Evolutionary conservation across 129 eudicot genomes (phyloP), one percentile per base, ranked within the genome.

Genomic region (Arctium lappa): DNA sequence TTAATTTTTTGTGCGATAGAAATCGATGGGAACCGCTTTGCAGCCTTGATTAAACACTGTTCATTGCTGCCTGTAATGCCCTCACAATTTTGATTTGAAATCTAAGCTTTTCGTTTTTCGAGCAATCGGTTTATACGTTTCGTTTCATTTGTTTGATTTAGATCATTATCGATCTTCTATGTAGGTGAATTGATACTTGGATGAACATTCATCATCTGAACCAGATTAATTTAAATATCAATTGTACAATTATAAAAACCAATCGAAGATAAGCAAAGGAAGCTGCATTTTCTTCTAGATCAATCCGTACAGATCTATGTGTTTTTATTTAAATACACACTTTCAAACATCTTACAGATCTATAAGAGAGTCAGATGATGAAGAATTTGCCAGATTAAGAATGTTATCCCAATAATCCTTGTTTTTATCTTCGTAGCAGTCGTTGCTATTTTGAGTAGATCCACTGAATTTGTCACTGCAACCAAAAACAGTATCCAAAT

Each of bases 341-440:
- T 60, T 16, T 16, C 8, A 60, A 60, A 5, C 66, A 60, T n/a
- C 66, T 60, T 60, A 60, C 29, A 60, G 0, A 60, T 60, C 66
- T 16, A 60, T 86, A 27, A 88, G 88, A 30, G 91, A 84, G 88
- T 84, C 78, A 7, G 96, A 82, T 22, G 91, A 89, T 0, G 97
- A 88, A 76, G 88, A 79, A 74, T 89, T 89, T 27, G 85, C 88
- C 88, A 84, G 22, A 71, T 91, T 84, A 65, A 89, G 91, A 85
- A 94, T 87, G 74, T 81, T 90, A 56, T 94, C 88, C 97, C 97
- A 91, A 50, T 91, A 92, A 76, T 78, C 89, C 89, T 92, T 94
- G 89, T 86, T 81, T 70, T 88, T 89, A 63, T 92, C 97, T 36
- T 68, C 81, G 38, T 75, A 85, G 12, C 75, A 75, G 3, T 66